Evolutionary conservation across 2,329 filamentous ascomycete species (phyloP).

Genomic region (Bipolaris zeicola): DNA sequence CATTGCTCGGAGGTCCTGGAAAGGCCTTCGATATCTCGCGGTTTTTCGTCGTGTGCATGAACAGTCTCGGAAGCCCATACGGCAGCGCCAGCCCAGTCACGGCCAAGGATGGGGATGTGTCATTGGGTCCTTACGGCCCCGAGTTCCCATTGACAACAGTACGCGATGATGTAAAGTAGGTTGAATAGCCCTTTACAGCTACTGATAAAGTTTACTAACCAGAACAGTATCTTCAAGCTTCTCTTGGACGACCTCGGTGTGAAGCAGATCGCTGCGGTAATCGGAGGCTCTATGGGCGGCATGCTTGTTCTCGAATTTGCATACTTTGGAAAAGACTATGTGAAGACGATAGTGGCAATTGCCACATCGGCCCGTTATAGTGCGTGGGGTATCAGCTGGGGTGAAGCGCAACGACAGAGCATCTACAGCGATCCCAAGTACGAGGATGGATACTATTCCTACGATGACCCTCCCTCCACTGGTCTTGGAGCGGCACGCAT

Average conservation of each 20-base stretch:
- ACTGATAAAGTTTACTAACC: slow-evolving; percentile 14
- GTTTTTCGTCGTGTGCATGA: slow-evolving; percentile 87
- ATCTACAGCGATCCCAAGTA: slow-evolving; percentile 99
- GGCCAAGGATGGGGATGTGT: slow-evolving; percentile 77
- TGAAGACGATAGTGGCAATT: slow-evolving; percentile 79
- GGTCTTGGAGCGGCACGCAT: slow-evolving; percentile 94
- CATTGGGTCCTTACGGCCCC: slow-evolving; percentile 81
- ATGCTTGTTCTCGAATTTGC: slow-evolving; percentile 93
- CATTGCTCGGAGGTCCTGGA: slow-evolving; percentile 76
- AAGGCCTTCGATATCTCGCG: slow-evolving; percentile 80
- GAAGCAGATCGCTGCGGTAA: slow-evolving; percentile 75
- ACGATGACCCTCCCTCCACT: slow-evolving; percentile 81
- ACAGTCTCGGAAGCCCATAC: slow-evolving; percentile 83
- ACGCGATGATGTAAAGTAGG: slow-evolving; percentile 91
- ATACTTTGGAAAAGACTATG: slow-evolving; percentile 86
- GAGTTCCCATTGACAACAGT: slow-evolving; percentile 97
- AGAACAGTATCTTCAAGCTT: slow-evolving; percentile 72
- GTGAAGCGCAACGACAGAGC: slow-evolving; percentile 84
- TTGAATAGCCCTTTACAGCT: slow-evolving; percentile 8
- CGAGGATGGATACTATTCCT: slow-evolving; percentile 92
- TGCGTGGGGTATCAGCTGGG: slow-evolving; percentile 91
- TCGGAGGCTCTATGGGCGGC: slow-evolving; percentile 84
- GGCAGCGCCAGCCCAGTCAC: slow-evolving; percentile 89
- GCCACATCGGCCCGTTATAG: slow-evolving; percentile 84
- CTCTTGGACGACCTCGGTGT: slow-evolving; percentile 82